Conservation (phyloP, 768 basidiomycete genomes). For the Collybia nuda region DNA sequence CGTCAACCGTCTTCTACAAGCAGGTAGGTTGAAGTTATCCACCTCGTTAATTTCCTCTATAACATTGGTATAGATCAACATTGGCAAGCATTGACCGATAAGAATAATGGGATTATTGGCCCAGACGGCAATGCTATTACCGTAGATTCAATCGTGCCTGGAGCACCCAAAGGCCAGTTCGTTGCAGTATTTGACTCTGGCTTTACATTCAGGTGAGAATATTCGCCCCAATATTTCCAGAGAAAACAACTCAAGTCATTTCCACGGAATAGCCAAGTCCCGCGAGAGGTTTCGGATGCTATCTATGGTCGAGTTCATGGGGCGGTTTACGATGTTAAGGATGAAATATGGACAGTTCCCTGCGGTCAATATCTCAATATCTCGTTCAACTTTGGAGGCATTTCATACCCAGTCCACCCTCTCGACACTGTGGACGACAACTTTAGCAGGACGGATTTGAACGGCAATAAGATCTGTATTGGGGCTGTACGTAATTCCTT, state of each 20-base stretch:
- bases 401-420: constrained; percentile 71
- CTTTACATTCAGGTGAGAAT: constrained; percentile 44
- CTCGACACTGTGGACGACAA: constrained; percentile 67
- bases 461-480: constrained; percentile 59
- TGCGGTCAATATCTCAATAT: constrained; percentile 74
- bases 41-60: background rate
- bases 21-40: constrained; percentile 25
- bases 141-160: constrained; percentile 66
- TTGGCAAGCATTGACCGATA: constrained; percentile 76
- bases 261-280: constrained; percentile 56
- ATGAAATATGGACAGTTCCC: constrained; percentile 69
- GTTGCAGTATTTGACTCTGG: constrained; percentile 79
- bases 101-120: constrained; percentile 65
- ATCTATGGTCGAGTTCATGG: constrained; percentile 80
- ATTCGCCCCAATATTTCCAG: background rate
- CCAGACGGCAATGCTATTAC: constrained; percentile 69
- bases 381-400: constrained; percentile 70
- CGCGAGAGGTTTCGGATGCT: constrained; percentile 71
- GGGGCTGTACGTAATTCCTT: constrained; percentile 47
- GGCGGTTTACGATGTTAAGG: constrained; percentile 57
- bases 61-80: constrained; percentile 57
- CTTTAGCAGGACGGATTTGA: constrained; percentile 41
- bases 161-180: constrained; percentile 60
- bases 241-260: background rate
- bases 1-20: constrained; percentile 56